These are phyloP conservation scores for Schwanniomyces sp. DNA, from an alignment of 805 yeast species.

Conservation along the genomic window DNA sequence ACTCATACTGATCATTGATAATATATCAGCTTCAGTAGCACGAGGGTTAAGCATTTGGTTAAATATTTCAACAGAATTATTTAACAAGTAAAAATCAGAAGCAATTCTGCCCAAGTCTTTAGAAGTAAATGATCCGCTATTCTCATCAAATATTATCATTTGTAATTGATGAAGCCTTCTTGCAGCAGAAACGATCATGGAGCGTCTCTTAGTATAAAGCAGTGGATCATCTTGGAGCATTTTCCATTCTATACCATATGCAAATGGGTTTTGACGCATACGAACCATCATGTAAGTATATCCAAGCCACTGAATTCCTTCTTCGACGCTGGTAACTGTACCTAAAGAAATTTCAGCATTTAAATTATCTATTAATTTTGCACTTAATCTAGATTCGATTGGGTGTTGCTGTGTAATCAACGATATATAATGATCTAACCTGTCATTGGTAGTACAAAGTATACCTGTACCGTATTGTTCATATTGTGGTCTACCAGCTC, in stretches of 20 bases:
- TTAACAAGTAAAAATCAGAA: slow-evolving; percentile 85
- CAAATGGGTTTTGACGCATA: slow-evolving; percentile 91
- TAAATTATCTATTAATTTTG: slow-evolving; percentile 82
- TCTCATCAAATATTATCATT: slow-evolving; percentile 91
- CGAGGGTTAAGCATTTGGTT: slow-evolving; percentile 78
- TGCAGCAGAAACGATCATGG: slow-evolving; percentile 79
- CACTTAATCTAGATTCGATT: slow-evolving; percentile 80
- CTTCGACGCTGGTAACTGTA: slow-evolving; percentile 90
- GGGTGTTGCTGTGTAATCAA: slow-evolving; percentile 93
- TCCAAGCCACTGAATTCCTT: slow-evolving; percentile 97
- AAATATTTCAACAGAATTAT: slow-evolving; percentile 85
- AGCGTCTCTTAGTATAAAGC: slow-evolving; percentile 68
- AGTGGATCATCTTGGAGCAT: slow-evolving; percentile 83
- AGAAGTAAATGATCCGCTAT: slow-evolving; percentile 72
- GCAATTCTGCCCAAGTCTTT: slow-evolving; percentile 94
- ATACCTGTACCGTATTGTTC: slow-evolving; percentile 92
- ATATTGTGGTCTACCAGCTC: slow-evolving; percentile 99
- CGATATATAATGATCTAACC: slow-evolving; percentile 84
- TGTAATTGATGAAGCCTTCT: slow-evolving; percentile 80
- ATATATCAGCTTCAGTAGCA: slow-evolving; percentile 89
- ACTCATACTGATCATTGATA: slow-evolving; percentile 87
- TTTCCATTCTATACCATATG: slow-evolving; percentile 87
- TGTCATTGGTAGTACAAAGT: slow-evolving; percentile 78
- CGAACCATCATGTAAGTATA: slow-evolving; percentile 92
- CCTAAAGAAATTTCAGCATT: slow-evolving; percentile 97